Conservation (phyloP, 306 rosid species). For the Alnus rubra region DNA sequence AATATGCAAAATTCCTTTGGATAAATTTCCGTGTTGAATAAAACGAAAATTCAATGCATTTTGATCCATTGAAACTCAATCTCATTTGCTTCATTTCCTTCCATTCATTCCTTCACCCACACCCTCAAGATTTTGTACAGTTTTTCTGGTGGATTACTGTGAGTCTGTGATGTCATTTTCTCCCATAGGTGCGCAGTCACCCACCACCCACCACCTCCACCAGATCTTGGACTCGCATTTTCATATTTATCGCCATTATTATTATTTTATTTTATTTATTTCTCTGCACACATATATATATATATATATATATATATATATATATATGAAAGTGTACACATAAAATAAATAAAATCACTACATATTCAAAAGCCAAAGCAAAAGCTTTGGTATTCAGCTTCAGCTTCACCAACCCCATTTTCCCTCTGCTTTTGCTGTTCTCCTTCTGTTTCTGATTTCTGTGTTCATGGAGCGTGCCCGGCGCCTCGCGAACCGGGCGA, state of each 20-base stretch:
- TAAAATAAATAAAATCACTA: background rate
- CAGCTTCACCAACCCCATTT: slow-evolving; percentile 27
- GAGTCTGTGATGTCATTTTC: slow-evolving; percentile 53
- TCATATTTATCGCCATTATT: slow-evolving; percentile 6
- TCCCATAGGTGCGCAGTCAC: slow-evolving; percentile 43
- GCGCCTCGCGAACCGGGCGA: slow-evolving; percentile 81
- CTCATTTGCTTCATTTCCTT: slow-evolving; percentile 48
- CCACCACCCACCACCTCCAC: slow-evolving; percentile 59
- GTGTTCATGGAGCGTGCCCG: slow-evolving; percentile 89
- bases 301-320: no score
- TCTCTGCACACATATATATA: background rate
- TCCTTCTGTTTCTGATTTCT: background rate
- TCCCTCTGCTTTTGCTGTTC: slow-evolving; percentile 4
- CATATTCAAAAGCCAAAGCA: background rate
- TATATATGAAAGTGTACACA: no score
- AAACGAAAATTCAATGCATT: slow-evolving; percentile 12
- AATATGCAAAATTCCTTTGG: no score
- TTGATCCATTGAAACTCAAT: slow-evolving; percentile 70
- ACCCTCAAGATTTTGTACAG: slow-evolving; percentile 18
- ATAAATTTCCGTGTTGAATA: no score
- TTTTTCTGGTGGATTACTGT: slow-evolving; percentile 14
- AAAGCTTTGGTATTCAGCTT: background rate
- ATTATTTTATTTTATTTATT: background rate
- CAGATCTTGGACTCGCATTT: slow-evolving; percentile 40
- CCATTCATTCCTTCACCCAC: slow-evolving; percentile 54